Evolutionary conservation across 2,329 filamentous ascomycete species (phyloP), one percentile per base, ranked within the genome.

Genomic region (Aspergillus hiratsukae): DNA sequence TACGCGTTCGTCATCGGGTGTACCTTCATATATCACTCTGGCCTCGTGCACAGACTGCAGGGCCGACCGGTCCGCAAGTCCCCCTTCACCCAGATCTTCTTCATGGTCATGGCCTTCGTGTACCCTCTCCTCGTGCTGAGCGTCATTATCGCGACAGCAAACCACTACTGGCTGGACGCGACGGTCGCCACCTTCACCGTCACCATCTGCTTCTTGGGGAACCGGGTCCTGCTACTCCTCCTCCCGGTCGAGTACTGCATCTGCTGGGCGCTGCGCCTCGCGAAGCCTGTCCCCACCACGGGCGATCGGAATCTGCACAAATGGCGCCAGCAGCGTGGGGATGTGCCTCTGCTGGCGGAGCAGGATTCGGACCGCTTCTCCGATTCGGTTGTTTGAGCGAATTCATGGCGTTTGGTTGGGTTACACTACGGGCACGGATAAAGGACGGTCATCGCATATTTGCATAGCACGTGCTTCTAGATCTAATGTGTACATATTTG

Each of bases 101-200:
- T 79, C 58, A 60, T 78, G 2, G n/a, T 67, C 1, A 52, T 81
- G 10, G 80, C 78, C 4, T 60, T 82, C n/a, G 69, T 70, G 27
- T 83, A 83, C 62, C 80, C 80, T 6, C 55, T 72, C 11, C 72
- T 80, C 48, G 79, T 83, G 27, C 66, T 83, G 23, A 72, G 74
- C 3, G 77, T 78, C 4, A 83, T 84, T 58, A 79, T 83, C 4
- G 80, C 81, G 23, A 83, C 81, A 1, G 81, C 81, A n/a, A 84
- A 84, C 60, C 81, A 83, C 65, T 83, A 83, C 68, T 83, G 78
- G 72, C 72, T 83, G 56, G 81, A 83, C 64, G 81, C 81, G 0
- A 64, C 78, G 17, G 75, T 81, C 5, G 81, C 81, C 11, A 77
- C 76, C 1, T 70, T 76, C 56, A 80, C 79, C 21, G 80, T 80